A percentile compares a stretch with the other conserved stretches of the same genome.
These are phyloP conservation scores for Stagonosporopsis vannaccii DNA, from an alignment of 2,329 filamentous ascomycete species.

Conservation along the genomic window DNA sequence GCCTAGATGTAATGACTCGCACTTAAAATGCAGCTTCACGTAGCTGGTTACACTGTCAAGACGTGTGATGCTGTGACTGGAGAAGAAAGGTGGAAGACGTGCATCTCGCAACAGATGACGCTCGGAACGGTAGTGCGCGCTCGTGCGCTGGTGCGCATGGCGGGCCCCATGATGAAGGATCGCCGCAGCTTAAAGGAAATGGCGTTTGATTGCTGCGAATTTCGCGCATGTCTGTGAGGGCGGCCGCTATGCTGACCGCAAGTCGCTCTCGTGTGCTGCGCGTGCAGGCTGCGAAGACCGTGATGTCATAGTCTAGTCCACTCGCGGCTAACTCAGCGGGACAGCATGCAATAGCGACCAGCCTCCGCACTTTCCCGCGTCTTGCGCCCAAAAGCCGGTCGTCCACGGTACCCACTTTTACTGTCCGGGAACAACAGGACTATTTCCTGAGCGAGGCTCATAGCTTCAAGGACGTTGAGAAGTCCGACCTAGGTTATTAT, in stretches of 20 bases:
- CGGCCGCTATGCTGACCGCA: constrained; percentile 25
- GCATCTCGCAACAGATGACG: constrained; percentile 25
- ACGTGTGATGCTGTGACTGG: constrained; percentile 19
- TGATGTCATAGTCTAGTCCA: constrained; percentile 5
- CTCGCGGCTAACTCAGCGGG: background rate
- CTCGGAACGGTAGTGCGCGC: constrained; percentile 17
- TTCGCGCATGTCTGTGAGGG: constrained; percentile 21
- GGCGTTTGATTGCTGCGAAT: constrained; percentile 28
- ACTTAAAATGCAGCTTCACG: constrained; percentile 8
- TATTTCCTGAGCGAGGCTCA: no score
- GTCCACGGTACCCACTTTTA: background rate
- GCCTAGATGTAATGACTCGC: constrained; percentile 12
- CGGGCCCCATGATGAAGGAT: constrained; percentile 23
- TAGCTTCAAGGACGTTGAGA: no score
- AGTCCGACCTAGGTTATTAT: no score
- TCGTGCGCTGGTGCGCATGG: background rate
- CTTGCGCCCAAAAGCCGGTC: background rate
- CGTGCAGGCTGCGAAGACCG: background rate
- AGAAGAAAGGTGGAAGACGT: constrained; percentile 3
- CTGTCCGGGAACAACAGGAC: no score
- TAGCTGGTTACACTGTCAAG: constrained; percentile 14
- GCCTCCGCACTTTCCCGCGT: constrained; percentile 9
- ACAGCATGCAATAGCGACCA: background rate
- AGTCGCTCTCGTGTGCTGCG: constrained; percentile 18
- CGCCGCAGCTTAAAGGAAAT: constrained; percentile 19